Evolutionary conservation across 2,329 filamentous ascomycete species (phyloP), one percentile per base, ranked within the genome.

Genomic region (Cladosporium cucumerinum): DNA sequence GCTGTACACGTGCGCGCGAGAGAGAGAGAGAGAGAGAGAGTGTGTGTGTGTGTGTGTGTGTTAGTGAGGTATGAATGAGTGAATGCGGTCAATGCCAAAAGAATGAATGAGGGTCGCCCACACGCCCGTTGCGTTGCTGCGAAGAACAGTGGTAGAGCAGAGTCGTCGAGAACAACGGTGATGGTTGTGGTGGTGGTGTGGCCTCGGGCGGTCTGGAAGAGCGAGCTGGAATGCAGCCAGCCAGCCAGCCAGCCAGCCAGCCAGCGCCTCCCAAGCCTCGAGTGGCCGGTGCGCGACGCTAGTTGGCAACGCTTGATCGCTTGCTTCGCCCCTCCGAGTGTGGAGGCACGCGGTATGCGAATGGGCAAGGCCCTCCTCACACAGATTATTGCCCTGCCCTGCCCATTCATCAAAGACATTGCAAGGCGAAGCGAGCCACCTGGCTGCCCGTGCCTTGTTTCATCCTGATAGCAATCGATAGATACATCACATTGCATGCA

Each of bases 11-110:
- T n/a, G n/a, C 18, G 49, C 25, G 6, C 1, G 39, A 21, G 39
- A 46, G 39, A 7, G 39, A n/a, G n/a, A n/a, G n/a, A n/a, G n/a
- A n/a, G n/a, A n/a, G n/a, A n/a, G n/a, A n/a, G n/a, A n/a, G n/a
- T n/a, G n/a, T n/a, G n/a, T n/a, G n/a, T n/a, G n/a, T n/a, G n/a
- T n/a, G n/a, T n/a, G n/a, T n/a, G n/a, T n/a, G n/a, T 4, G n/a
- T 46, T n/a, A n/a, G n/a, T 46, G 39, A 46, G 39, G 39, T 46
- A 21, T 26, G 67, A 69, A 65, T 54, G 65, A 67, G 55, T 57
- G 67, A 64, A 66, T 67, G 60, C 64, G 67, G 67, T 67, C 64
- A 64, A 55, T 46, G 48, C 32, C 60, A 62, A 48, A 62, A 34
- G 58, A 61, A 61, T 61, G 60, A 34, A 62, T 16, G 49, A 43